Evolutionary conservation across 176 grass and related monocot genomes (phyloP), one percentile per base, ranked within the genome.

Genomic region (Dactylis glomerata): DNA sequence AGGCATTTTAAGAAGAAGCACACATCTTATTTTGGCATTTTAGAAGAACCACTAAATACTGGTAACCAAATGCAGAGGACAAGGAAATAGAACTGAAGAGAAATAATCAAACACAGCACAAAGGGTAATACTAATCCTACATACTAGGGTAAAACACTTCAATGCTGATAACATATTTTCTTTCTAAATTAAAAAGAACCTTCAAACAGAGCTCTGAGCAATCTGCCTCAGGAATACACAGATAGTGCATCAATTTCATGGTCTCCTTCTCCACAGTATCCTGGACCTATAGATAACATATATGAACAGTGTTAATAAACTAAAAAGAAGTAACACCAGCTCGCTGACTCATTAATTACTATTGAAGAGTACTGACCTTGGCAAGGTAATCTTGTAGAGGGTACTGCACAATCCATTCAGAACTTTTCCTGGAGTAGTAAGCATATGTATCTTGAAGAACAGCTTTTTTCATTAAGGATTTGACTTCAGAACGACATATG

Each of bases 321-420:
- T 24, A 27, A 47, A 68, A 73, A 3, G 31, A 85, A 57, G 37
- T 17, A 10, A 6, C 26, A 67, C 52, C 8, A 0, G 32, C 45
- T 75, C 16, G 0, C 10, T 13, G 24, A 49, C 55, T 68, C 32
- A 59, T 68, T 47, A 61, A n/a, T 36, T 75, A 69, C 20, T 57
- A 78, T 12, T 62, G 32, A 67, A n/a, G 23, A n/a, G 23, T 56
- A 83, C 26, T 45, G 41, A 92, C 90, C 87, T 89, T 92, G 66
- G 75, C 65, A 86, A 86, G 75, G 75, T 89, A 92, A 83, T 92
- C 86, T 67, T 69, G 79, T 15, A 89, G 59, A 83, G 83, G 77
- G 75, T 86, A 86, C n/a, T 83, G 83, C 59, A 46, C 55, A 83
- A 89, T 83, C 90, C 90, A 92, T 75, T 83, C 90, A 42, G 75